Evolutionary conservation across 345 rosid genomes (phyloP), one percentile per base, ranked within the genome.

Genomic region (Citrus australasica): DNA sequence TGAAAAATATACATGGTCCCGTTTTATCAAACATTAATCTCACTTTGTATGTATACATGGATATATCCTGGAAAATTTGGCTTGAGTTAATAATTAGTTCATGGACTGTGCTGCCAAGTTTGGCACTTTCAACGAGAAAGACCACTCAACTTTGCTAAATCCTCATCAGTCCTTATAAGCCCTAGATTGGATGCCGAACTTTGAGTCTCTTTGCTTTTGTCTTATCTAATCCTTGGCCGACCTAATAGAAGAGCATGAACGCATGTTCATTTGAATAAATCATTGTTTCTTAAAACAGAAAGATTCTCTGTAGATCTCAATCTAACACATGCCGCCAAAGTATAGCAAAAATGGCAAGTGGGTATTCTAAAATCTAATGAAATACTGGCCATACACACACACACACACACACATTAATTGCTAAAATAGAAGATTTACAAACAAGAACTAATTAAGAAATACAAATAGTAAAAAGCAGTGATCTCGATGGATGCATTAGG

Each of bases 101-200:
- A 71, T 64, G 77, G 69, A 81, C 64, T 63, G 58, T 51, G 4
- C 65, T 42, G 62, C 69, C 67, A 58, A 71, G 71, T 69, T 66
- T 78, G 78, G 80, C 77, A 66, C 51, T 65, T 42, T 51, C 67
- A 59, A 2, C 40, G 73, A 67, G 65, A 76, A 21, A 51, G 76
- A 75, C 82, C 40, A 67, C 78, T 71, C 80, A 24, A 66, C 62
- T 71, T 69, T 77, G 58, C 28, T 55, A 28, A 2, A 17, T 79
- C 78, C 55, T 76, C 8, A 17, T 2, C 51, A 27, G 38, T 1
- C 9, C 22, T 17, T 53, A 17, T 17, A 53, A 78, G 53, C 72
- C 70, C 33, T 38, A 46, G 62, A 78, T 46, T 56, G 53, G 59
- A 68, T 58, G 58, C 60, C 53, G 51, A 65, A 63, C 28, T 62